A percentile compares a stretch with the other conserved stretches of the same genome.
These are phyloP conservation scores for Exophiala oligosperma DNA, from an alignment of 2,329 filamentous ascomycete genomes.

Conservation along the genomic window DNA sequence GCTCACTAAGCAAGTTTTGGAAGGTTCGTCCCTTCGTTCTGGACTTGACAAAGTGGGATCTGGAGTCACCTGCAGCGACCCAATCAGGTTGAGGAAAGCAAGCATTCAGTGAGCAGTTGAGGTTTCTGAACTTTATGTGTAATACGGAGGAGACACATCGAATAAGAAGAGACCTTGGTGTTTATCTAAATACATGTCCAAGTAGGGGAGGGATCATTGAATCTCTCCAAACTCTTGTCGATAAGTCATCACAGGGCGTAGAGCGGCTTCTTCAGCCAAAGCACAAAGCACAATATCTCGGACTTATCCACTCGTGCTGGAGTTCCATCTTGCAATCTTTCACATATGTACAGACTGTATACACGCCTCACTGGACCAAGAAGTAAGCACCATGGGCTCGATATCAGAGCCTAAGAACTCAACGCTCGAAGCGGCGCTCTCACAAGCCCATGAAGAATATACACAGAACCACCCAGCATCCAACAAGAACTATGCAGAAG, in stretches of 20 bases:
- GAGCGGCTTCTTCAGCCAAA: background rate
- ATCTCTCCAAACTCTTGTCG: background rate
- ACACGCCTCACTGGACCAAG: background rate
- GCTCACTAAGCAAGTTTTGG: too few species aligned
- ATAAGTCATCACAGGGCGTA: slow-evolving; percentile 3
- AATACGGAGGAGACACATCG: too few species aligned
- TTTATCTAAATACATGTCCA: too few species aligned
- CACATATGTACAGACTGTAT: background rate
- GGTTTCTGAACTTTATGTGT: too few species aligned
- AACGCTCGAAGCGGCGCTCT: slow-evolving; percentile 11
- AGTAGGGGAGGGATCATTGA: background rate
- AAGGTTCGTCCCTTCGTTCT: too few species aligned
- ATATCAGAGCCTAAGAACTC: slow-evolving; percentile 1
- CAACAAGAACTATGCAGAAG: slow-evolving; percentile 22
- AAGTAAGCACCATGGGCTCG: slow-evolving; percentile 18
- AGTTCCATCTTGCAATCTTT: background rate
- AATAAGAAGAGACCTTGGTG: too few species aligned
- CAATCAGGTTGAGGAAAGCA: background rate
- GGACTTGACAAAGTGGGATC: background rate
- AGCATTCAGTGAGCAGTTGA: too few species aligned
- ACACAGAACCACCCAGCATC: slow-evolving; percentile 13
- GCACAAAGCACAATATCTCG: background rate
- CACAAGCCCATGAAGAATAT: slow-evolving; percentile 15
- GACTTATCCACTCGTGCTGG: background rate
- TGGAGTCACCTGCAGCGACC: background rate